Conservation (phyloP, 2,329 filamentous ascomycete species). For the Cordyceps pruinosa region DNA sequence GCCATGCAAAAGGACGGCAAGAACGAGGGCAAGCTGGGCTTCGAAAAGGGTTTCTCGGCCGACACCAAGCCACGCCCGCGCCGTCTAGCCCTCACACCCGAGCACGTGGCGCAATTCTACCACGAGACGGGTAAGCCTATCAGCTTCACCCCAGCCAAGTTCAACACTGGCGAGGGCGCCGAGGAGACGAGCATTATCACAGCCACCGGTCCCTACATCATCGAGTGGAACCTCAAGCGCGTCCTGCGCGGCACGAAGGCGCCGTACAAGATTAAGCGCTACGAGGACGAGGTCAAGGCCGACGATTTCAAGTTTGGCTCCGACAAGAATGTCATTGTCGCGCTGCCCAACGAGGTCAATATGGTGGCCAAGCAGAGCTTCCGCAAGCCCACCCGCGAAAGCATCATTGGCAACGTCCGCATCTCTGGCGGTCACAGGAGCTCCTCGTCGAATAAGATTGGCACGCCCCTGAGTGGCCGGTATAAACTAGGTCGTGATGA, state of each 20-base stretch:
- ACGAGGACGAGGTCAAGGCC: slow-evolving; percentile 89
- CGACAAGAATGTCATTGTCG: slow-evolving; percentile 97
- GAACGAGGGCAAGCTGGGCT: slow-evolving; percentile 96
- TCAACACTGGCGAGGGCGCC: slow-evolving; percentile 78
- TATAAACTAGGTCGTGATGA: slow-evolving; percentile 75
- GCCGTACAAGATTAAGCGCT: slow-evolving; percentile 94
- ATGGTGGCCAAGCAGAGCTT: slow-evolving; percentile 87
- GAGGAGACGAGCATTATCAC: slow-evolving; percentile 94
- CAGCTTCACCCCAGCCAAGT: slow-evolving; percentile 83
- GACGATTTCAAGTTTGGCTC: slow-evolving; percentile 97
- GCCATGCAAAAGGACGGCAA: slow-evolving; percentile 86
- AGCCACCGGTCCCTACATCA: slow-evolving; percentile 90
- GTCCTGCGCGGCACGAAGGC: slow-evolving; percentile 73
- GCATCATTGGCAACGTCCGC: slow-evolving; percentile 63
- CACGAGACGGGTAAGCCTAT: slow-evolving; percentile 87
- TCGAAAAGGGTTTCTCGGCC: slow-evolving; percentile 87
- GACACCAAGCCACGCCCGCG: slow-evolving; percentile 90
- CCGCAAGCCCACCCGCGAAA: slow-evolving; percentile 84
- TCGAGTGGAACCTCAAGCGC: slow-evolving; percentile 95
- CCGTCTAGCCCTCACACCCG: slow-evolving; percentile 78
- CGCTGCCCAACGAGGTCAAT: slow-evolving; percentile 92
- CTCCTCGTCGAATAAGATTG: slow-evolving; percentile 45
- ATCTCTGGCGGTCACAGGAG: slow-evolving; percentile 41
- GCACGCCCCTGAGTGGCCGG: slow-evolving; percentile 48
- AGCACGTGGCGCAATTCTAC: slow-evolving; percentile 94